Conservation (phyloP, 805 yeast species). For the Candida nemodendra region DNA sequence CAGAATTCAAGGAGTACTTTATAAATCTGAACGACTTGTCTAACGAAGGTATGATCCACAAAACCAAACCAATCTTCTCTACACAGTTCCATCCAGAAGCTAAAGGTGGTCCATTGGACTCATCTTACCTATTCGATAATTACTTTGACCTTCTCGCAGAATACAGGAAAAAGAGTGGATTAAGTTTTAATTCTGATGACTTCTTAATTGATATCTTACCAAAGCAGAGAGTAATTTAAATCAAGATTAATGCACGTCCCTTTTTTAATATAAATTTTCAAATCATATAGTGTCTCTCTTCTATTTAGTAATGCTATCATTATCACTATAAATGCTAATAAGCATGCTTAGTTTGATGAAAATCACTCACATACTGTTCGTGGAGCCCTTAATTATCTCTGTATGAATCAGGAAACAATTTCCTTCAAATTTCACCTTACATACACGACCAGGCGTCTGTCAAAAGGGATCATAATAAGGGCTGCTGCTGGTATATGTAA, state of each 20-base stretch:
- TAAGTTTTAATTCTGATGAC: slow-evolving; percentile 41
- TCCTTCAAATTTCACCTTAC: no score
- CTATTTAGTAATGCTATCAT: no score
- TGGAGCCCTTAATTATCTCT: no score
- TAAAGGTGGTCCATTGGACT: slow-evolving; percentile 97
- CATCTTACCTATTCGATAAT: slow-evolving; percentile 86
- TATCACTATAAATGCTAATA: no score
- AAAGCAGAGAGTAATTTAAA: slow-evolving; percentile 57
- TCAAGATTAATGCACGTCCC: not conserved
- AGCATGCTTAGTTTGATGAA: no score
- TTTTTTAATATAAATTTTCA: not conserved
- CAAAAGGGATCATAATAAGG: no score
- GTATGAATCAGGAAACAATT: no score
- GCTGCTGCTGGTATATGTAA: no score
- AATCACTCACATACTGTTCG: no score
- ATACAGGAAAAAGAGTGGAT: slow-evolving; percentile 47
- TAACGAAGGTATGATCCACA: slow-evolving; percentile 97
- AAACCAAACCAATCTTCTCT: slow-evolving; percentile 83
- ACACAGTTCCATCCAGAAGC: slow-evolving; percentile 99
- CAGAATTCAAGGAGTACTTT: slow-evolving; percentile 83
- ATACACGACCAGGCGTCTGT: no score
- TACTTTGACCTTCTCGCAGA: slow-evolving; percentile 68
- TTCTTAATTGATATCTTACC: slow-evolving; percentile 63
- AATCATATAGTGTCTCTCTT: no score
- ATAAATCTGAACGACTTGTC: slow-evolving; percentile 92